Base-by-base conservation (phyloP, 2,329 filamentous ascomycete species). In the Penicillium psychrosexuale region DNA sequence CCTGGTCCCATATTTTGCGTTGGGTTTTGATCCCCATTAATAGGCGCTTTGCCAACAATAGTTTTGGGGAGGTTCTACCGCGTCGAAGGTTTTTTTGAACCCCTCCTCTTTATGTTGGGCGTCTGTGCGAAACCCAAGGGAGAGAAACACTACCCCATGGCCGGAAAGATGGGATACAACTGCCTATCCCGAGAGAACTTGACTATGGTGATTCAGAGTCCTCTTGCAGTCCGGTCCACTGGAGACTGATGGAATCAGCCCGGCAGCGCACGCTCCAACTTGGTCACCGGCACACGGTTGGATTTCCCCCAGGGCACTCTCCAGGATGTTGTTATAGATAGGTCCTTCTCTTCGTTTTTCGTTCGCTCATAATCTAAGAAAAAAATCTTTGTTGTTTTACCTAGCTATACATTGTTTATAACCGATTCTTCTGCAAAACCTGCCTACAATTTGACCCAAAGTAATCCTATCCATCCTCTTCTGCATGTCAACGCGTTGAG, bases 261-360 rank as follows among this genome's bases (percentile, higher is more conserved):
- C 58, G 37, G 53, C 27, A 24, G 57, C 51, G 58, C 60, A 63
- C 55, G 54, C 46, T 55, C 55, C 56, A 59, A 19, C 56, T 56
- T 62, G 61, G 52, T 53, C 42, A 53, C 45, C 48, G 49, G 58
- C 52, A 51, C 49, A 34, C 17, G 27, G 13, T 40, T 56, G 44
- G 44, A 40, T 36, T 55, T 33, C 42, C 47, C 33, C 24, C 17
- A 53, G 49, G 43, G 39, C 22, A 24, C 13, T 45, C 33, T 43
- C 39, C 33, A 28, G 38, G 33, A 51, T 43, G 38, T 42, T 17
- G 53, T 38, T 53, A 53, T 53, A 53, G 50, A 47, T 24, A 45
- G 45, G 19, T 28, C 42, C 48, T 7, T 52, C 48, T 22, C 42
- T 39, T 51, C 15, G 2, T 9, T 30, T 51, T 31, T 27, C 15